Evolutionary conservation across 176 grass and related monocot genomes (phyloP).

Genomic region (Typha latifolia): DNA sequence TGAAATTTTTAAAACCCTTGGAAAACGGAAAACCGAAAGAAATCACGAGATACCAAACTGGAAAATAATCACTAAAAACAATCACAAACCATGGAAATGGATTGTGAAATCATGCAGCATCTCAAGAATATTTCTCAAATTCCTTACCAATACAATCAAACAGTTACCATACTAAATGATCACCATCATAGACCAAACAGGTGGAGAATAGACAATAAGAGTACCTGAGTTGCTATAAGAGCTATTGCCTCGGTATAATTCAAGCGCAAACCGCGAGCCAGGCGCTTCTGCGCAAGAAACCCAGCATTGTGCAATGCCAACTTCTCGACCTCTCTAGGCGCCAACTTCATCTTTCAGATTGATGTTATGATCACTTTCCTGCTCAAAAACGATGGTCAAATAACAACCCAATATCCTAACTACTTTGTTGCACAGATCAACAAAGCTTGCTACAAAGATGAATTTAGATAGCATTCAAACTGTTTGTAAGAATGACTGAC

Average conservation of each 20-base stretch:
- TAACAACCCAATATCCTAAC: not conserved
- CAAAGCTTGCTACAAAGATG: too few relatives aligned
- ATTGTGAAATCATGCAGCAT: not conserved
- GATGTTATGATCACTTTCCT: not conserved
- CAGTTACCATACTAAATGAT: not conserved
- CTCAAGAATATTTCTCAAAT: not conserved
- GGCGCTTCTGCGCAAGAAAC: slow-evolving; percentile 83
- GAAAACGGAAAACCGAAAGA: too few relatives aligned
- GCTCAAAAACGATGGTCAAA: not conserved
- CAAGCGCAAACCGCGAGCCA: slow-evolving; percentile 75
- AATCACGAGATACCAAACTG: too few relatives aligned
- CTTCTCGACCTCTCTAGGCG: slow-evolving; percentile 72
- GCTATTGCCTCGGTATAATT: slow-evolving; percentile 82
- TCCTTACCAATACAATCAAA: not conserved
- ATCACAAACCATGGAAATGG: too few relatives aligned
- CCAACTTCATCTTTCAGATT: slow-evolving; percentile 47
- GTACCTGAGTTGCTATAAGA: slow-evolving; percentile 72
- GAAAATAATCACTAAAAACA: too few relatives aligned
- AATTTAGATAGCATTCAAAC: too few relatives aligned
- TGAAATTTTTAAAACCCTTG: too few relatives aligned
- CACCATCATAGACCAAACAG: not conserved
- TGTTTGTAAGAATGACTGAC: too few relatives aligned
- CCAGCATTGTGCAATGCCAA: slow-evolving; percentile 78
- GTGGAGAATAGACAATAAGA: not conserved
- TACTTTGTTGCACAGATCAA: too few relatives aligned